Base-by-base conservation (phyloP, 495 filamentous ascomycete genomes). In the Platismatia glauca region DNA sequence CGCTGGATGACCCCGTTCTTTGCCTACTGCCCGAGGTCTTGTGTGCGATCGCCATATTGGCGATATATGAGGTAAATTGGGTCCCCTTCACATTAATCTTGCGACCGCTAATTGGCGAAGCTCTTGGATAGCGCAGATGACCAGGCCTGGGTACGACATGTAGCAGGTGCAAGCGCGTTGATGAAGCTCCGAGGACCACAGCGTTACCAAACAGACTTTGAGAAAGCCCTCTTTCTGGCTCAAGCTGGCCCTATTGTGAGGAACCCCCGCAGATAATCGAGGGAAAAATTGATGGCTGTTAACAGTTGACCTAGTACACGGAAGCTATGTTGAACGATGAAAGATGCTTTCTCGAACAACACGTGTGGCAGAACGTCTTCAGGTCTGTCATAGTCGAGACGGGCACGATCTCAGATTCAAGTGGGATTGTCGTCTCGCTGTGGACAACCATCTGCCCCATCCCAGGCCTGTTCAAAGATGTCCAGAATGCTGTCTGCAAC, bases 201-300 rank as follows among this genome's bases (percentile, higher is more conserved):
- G 24, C 63, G 59, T 22, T 76, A 73, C 48, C 63, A 63, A n/a
- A 66, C 70, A 29, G 69, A 74, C 12, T 75, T 74, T 57, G 74
- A 76, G 58, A 70, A 71, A 58, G 67, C 74, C 1, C 67, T 76
- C 29, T 71, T 76, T 37, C 67, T 73, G 27, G 69, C 70, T 24
- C 71, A 74, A 44, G 66, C 66, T 34, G 73, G 70, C 31, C 68
- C 71, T 57, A 70, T 71, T 24, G 73, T 74, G 66, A 52, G 68
- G 35, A 34, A 12, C 7, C 24, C 18, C 5, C 13, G 12, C 6
- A 33, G 7, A 18, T 4, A 31, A 2, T 29, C 9, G 13, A 29
- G 13, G 4, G 1, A 4, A 15, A 29, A 18, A 18, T 7, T 1
- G 12, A 7, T 16, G 48, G 27, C 48, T 64, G 13, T 38, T 43